These are phyloP conservation scores for Dendrobium nobile DNA, from an alignment of 106 monocot genomes.

Conservation along the genomic window DNA sequence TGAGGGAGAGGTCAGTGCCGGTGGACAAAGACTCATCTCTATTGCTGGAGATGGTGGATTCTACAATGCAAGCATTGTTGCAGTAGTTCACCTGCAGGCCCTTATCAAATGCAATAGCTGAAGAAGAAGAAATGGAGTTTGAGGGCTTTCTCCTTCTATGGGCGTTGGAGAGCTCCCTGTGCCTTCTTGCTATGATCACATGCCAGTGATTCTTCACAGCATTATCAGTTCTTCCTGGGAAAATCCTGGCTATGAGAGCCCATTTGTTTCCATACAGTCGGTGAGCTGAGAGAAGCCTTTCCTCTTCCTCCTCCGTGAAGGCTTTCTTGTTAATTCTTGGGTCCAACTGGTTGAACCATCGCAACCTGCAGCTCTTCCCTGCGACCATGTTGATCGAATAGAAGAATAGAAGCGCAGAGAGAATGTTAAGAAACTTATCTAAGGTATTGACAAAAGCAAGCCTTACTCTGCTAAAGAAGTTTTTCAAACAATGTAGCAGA, in stretches of 20 bases:
- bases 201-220: conserved; percentile 95
- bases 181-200: conserved; percentile 68
- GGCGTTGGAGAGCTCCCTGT: conserved; percentile 39
- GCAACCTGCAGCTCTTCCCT: conserved; percentile 86
- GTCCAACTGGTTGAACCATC: conserved; percentile 92
- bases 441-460: too few relatives aligned
- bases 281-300: conserved; percentile 55
- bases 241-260: conserved; percentile 63
- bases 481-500: neutral
- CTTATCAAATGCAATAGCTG: neutral
- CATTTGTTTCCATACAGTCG: conserved; percentile 69
- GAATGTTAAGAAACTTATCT: neutral
- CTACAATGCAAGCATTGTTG: conserved; percentile 33
- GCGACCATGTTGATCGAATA: neutral
- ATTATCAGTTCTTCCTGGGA: conserved; percentile 78
- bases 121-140: neutral
- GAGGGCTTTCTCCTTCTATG: conserved; percentile 35
- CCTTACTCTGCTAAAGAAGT: neutral
- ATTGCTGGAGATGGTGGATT: conserved; percentile 36
- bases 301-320: conserved; percentile 79
- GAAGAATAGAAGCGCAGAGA: neutral
- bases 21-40: conserved; percentile 23
- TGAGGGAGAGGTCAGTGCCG: neutral
- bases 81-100: neutral
- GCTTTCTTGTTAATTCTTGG: conserved; percentile 73